Conservation (phyloP, 139 green algal genomes). For the Chlamydomonas applanata region DNA sequence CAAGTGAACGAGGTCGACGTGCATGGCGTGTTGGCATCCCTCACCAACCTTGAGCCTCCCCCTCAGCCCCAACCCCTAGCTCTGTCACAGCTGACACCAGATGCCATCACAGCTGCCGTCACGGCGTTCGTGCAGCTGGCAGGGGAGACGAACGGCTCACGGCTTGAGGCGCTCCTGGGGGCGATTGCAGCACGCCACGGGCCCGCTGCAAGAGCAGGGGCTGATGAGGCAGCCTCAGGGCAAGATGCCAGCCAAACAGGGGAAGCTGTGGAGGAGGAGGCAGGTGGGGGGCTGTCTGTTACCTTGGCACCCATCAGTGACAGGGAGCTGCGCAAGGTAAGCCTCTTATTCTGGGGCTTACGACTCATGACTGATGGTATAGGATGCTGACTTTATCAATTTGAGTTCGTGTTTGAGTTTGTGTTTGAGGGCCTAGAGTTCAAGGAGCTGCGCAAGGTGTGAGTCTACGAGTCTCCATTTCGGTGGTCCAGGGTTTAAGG, state of each 20-base stretch:
- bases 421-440: neutral
- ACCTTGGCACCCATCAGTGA: slow-evolving; percentile 30
- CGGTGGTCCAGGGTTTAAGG: too few species aligned
- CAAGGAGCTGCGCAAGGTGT: neutral
- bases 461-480: too few species aligned
- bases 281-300: slow-evolving; percentile 13
- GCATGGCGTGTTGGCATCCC: slow-evolving; percentile 48
- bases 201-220: neutral
- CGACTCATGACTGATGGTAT: neutral
- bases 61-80: neutral
- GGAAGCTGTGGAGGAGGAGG: neutral
- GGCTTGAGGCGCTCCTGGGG: slow-evolving; percentile 9
- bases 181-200: neutral
- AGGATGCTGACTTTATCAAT: slow-evolving; percentile 21
- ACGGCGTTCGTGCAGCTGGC: slow-evolving; percentile 13
- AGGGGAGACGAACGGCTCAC: neutral
- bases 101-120: neutral
- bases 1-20: slow-evolving; percentile 77
- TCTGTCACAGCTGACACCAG: neutral
- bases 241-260: neutral
- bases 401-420: neutral
- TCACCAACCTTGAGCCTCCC: slow-evolving; percentile 39
- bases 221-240: neutral
- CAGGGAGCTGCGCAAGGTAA: slow-evolving; percentile 48
- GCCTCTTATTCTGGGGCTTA: too few species aligned